These are phyloP conservation scores for Phoma sp. DNA, from an alignment of 2,329 filamentous ascomycete species.

Conservation along the genomic window DNA sequence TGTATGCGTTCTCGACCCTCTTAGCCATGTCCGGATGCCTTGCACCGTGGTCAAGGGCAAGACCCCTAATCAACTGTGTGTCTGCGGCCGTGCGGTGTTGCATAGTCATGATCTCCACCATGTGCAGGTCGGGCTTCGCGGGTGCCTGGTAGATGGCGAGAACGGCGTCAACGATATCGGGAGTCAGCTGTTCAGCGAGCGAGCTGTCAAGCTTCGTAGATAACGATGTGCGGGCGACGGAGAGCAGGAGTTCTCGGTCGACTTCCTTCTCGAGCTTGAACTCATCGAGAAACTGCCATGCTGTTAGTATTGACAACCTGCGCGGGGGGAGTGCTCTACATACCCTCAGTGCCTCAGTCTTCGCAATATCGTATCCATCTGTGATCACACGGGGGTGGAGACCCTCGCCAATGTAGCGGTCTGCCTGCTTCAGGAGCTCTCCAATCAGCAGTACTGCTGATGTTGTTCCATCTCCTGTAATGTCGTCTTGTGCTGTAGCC, in stretches of 20 bases:
- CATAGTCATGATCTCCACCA: slow-evolving; percentile 99
- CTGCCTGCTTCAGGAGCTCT: slow-evolving; percentile 96
- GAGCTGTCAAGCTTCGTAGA: slow-evolving; percentile 92
- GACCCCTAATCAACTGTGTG: slow-evolving; percentile 91
- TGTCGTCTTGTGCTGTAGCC: slow-evolving; percentile 97
- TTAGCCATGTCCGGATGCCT: slow-evolving; percentile 99
- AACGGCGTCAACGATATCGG: slow-evolving; percentile 94
- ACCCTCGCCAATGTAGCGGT: slow-evolving; percentile 95
- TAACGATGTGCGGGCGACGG: slow-evolving; percentile 90
- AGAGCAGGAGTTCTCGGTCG: slow-evolving; percentile 91
- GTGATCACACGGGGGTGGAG: slow-evolving; percentile 95
- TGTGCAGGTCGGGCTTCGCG: slow-evolving; percentile 94
- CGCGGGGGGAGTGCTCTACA: not conserved
- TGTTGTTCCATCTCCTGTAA: slow-evolving; percentile 96
- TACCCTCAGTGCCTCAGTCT: slow-evolving; percentile 88
- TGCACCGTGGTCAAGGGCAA: slow-evolving; percentile 93
- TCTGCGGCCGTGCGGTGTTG: slow-evolving; percentile 96
- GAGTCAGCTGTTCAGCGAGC: slow-evolving; percentile 88
- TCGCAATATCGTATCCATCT: slow-evolving; percentile 96
- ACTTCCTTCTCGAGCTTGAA: slow-evolving; percentile 91
- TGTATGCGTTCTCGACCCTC: slow-evolving; percentile 91
- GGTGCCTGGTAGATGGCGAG: slow-evolving; percentile 90
- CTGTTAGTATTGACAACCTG: slow-evolving; percentile 10
- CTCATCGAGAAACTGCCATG: slow-evolving; percentile 78
- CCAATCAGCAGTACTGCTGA: slow-evolving; percentile 94